Base-by-base conservation (phyloP, 805 yeast genomes). In the Candida palmyrensis region DNA sequence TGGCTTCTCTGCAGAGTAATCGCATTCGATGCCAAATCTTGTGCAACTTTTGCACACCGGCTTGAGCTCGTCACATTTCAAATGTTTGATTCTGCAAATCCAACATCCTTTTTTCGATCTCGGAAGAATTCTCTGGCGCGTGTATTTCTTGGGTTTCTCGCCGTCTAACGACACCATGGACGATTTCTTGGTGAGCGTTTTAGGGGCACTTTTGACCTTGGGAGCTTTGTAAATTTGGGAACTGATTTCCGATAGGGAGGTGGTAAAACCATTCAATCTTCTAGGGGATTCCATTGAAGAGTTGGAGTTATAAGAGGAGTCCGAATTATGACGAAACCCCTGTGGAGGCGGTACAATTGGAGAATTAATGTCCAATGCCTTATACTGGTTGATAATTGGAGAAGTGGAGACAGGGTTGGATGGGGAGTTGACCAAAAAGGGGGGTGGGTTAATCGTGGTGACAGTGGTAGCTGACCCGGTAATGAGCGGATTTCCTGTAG, bases 21-120 rank as follows among this genome's bases (percentile, higher is more conserved):
- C 72, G 44, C 72, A 66, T 15, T 45, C 48, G 20, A 66, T 55
- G n/a, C 68, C 67, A 44, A 60, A 63, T 30, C 59, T 59, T 10
- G 38, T 30, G 44, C 72, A 66, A 31, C 57, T 52, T 18, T 57
- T 38, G 41, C 72, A 66, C 5, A 41, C 36, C 0, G 72, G 72
- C 36, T 57, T 53, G 9, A 23, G 29, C 38, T 66, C 72, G 39
- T 66, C 70, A 43, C 72, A 66, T 40, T 66, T 66, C 36, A 66
- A 52, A 41, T 66, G 72, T 40, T 64, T 63, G 37, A 66, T 66
- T 35, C 72, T 48, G 39, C 72, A 66, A 34, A 66, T 62, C 72
- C 72, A 66, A 39, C 72, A 66, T 5, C 72, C 72, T 21, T 51
- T 57, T 37, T 62, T 62, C 3, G 68, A 61, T 29, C 71, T 46